Evolutionary conservation across 1,284 basidiomycete genomes (phyloP).

Genomic region (Apiotrichum mycotoxinovorans): DNA sequence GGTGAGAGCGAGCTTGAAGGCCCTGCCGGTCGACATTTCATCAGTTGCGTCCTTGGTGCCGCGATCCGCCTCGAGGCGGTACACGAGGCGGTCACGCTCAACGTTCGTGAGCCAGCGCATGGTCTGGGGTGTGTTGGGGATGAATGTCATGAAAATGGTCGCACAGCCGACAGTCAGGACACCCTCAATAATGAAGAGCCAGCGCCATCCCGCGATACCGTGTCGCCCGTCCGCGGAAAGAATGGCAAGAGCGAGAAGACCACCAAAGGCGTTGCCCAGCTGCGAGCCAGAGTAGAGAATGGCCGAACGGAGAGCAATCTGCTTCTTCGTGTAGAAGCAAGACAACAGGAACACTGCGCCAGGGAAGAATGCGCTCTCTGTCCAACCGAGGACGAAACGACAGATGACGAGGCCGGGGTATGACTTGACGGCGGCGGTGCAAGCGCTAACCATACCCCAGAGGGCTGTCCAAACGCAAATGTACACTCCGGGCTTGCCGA

Average conservation of each 20-base stretch:
- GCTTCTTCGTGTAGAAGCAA: constrained; percentile 10
- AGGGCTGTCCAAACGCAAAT: constrained; percentile 25
- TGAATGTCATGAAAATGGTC: constrained; percentile 19
- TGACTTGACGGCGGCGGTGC: constrained; percentile 32
- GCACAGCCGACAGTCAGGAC: constrained; percentile 24
- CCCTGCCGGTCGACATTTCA: constrained; percentile 24
- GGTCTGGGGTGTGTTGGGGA: constrained; percentile 37
- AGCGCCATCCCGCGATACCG: constrained; percentile 5
- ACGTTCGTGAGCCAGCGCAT: constrained; percentile 31
- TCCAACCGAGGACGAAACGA: constrained; percentile 27
- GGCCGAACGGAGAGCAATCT: constrained; percentile 11
- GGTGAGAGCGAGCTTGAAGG: constrained; percentile 32
- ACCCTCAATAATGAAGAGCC: constrained; percentile 14
- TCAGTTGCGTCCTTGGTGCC: constrained; percentile 32
- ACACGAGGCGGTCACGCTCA: constrained; percentile 34
- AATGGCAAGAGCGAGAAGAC: constrained; percentile 6
- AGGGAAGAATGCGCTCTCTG: constrained; percentile 38
- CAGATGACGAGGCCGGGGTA: constrained; percentile 24
- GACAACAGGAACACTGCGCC: constrained; percentile 18
- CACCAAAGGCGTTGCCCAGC: constrained; percentile 12
- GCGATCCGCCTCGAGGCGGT: constrained; percentile 39
- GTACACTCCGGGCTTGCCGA: constrained; percentile 36
- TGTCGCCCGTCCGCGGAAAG: not conserved
- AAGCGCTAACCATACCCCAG: constrained; percentile 41
- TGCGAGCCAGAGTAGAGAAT: constrained; percentile 10